These are phyloP conservation scores for Guyanaporus albipodus DNA, from an alignment of 768 basidiomycete genomes.

Conservation along the genomic window DNA sequence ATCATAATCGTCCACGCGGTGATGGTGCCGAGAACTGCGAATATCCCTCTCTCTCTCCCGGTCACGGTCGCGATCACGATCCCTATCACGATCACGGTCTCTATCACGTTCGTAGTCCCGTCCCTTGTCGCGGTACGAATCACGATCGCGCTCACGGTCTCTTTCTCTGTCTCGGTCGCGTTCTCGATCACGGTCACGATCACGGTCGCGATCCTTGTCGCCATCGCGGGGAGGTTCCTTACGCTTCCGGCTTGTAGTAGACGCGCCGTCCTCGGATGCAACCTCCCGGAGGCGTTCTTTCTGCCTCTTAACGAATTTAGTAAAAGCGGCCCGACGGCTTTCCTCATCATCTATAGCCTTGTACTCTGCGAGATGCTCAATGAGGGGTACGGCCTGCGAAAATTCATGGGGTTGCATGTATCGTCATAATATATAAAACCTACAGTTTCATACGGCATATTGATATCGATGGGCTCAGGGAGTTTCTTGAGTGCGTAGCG, in stretches of 20 bases:
- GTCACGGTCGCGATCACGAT: constrained; percentile 42
- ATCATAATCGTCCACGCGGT: constrained; percentile 34
- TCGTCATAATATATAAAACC: constrained; percentile 21
- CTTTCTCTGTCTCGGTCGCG: constrained; percentile 29
- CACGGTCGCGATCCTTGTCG: constrained; percentile 47
- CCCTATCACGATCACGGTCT: constrained; percentile 41
- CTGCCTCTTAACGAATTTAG: constrained; percentile 86
- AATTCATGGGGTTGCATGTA: not conserved
- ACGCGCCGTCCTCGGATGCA: constrained; percentile 79
- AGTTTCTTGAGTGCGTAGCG: constrained; percentile 94
- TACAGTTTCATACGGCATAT: constrained; percentile 76
- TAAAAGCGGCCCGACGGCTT: constrained; percentile 71
- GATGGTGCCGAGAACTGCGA: constrained; percentile 32
- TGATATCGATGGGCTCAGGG: constrained; percentile 74
- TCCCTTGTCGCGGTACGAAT: constrained; percentile 29
- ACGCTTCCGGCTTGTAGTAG: constrained; percentile 73
- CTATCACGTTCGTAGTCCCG: constrained; percentile 38
- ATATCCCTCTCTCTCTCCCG: constrained; percentile 41
- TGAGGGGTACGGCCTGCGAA: constrained; percentile 62
- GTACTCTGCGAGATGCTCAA: constrained; percentile 82
- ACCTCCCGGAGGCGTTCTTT: constrained; percentile 81
- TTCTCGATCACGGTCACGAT: constrained; percentile 33
- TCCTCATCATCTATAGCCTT: constrained; percentile 89
- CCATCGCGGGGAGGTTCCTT: constrained; percentile 63
- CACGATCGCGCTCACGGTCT: constrained; percentile 25